Conservation (phyloP, 2,329 filamentous ascomycete genomes). For the Alternaria atra region DNA sequence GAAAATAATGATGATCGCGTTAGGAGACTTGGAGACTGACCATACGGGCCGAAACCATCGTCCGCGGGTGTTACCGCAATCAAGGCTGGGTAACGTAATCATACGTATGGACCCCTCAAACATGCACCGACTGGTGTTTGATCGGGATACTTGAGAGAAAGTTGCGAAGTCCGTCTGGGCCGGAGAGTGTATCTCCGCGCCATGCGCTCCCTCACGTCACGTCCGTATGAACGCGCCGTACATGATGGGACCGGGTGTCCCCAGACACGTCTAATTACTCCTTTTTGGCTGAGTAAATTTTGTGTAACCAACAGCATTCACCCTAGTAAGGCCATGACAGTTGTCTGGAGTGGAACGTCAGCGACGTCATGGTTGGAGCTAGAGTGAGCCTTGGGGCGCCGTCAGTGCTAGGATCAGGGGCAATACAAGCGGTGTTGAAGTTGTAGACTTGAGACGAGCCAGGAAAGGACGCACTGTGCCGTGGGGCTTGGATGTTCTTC, state of each 20-base stretch:
- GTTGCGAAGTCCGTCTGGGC: constrained; percentile 1
- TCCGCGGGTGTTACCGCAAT: not conserved
- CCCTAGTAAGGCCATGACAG: not conserved
- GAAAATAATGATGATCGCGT: not conserved
- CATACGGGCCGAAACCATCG: not conserved
- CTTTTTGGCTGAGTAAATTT: not conserved
- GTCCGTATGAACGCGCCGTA: not conserved
- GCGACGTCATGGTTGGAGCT: not conserved
- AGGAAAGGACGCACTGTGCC: not conserved
- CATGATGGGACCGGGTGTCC: not conserved
- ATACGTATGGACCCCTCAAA: not conserved
- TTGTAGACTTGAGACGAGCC: constrained; percentile 1
- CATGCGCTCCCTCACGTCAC: not conserved
- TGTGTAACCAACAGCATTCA: constrained; percentile 2
- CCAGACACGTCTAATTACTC: not conserved
- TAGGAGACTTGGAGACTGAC: not conserved
- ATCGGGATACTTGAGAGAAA: not conserved
- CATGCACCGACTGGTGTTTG: not conserved
- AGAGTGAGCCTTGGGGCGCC: not conserved
- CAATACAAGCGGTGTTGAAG: not conserved
- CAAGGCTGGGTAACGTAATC: not conserved
- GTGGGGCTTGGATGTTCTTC: not conserved
- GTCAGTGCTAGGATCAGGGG: not conserved
- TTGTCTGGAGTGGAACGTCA: not conserved
- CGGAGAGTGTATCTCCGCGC: not conserved